Evolutionary conservation across 2,329 filamentous ascomycete species (phyloP).

Genomic region (Aspergillus tubingensis): DNA sequence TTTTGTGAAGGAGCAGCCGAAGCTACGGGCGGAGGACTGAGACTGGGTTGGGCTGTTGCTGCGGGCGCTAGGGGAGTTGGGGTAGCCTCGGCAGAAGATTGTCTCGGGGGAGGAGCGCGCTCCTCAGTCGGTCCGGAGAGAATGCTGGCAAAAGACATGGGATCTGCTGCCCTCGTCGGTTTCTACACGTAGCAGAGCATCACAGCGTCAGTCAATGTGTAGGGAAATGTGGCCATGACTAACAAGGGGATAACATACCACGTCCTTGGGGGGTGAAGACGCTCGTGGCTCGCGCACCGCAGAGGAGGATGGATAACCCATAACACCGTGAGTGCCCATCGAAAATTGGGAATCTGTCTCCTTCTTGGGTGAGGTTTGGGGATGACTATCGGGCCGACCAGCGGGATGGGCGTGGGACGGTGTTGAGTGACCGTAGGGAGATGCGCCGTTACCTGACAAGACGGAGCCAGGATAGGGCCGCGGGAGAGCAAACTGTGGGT

Average conservation of each 20-base stretch:
- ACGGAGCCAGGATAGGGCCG: constrained; percentile 39
- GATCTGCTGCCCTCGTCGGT: constrained; percentile 73
- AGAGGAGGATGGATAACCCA: constrained; percentile 35
- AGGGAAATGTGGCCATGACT: not conserved
- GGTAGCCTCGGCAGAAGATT: constrained; percentile 42
- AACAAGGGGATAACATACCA: constrained; percentile 34
- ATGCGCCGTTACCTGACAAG: constrained; percentile 38
- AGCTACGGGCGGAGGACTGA: constrained; percentile 24
- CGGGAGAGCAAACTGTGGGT: constrained; percentile 36
- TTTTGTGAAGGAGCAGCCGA: constrained; percentile 22
- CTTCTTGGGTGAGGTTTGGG: constrained; percentile 45
- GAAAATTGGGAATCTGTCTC: constrained; percentile 41
- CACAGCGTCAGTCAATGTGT: not conserved
- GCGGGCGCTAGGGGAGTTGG: constrained; percentile 23
- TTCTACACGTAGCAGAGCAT: constrained; percentile 52
- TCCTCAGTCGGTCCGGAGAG: constrained; percentile 76
- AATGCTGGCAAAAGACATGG: constrained; percentile 96
- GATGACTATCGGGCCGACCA: constrained; percentile 37
- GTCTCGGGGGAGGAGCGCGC: constrained; percentile 48
- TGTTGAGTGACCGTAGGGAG: constrained; percentile 40
- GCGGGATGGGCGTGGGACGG: constrained; percentile 47
- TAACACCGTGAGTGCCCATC: constrained; percentile 30
- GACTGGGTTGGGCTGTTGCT: constrained; percentile 8
- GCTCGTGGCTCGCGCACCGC: constrained; percentile 34
- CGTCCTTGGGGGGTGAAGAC: constrained; percentile 43